Evolutionary conservation across 306 rosid genomes (phyloP).

Genomic region (Cicer cuneatum): DNA sequence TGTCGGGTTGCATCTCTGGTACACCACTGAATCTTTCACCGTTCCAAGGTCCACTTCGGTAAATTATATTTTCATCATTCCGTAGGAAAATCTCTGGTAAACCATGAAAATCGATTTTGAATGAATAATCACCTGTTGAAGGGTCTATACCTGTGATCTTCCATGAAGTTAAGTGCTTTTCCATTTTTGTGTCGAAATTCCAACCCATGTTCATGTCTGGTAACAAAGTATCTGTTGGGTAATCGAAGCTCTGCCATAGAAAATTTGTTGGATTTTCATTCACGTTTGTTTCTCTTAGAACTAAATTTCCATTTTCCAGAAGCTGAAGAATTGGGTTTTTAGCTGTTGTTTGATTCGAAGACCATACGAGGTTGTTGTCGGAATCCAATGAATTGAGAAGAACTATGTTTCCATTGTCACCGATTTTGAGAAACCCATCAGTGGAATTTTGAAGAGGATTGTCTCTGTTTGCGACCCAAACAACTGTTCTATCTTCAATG

Average conservation of each 20-base stretch:
- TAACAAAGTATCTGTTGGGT: conserved; percentile 67
- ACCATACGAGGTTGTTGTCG: conserved; percentile 49
- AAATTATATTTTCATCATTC: background rate
- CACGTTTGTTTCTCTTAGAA: conserved; percentile 49
- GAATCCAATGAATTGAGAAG: conserved; percentile 39
- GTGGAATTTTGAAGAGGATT: conserved; percentile 54
- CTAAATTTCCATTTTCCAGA: conserved; percentile 65
- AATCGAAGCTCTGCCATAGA: conserved; percentile 82
- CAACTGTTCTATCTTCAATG: conserved; percentile 37
- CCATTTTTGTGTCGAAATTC: conserved; percentile 50
- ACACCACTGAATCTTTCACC: conserved; percentile 75
- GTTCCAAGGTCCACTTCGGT: conserved; percentile 87
- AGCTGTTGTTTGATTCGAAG: conserved; percentile 45
- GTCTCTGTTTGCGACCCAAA: conserved; percentile 89
- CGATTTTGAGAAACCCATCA: conserved; percentile 48
- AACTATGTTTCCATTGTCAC: conserved; percentile 49
- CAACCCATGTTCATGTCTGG: conserved; percentile 79
- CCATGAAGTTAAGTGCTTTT: conserved; percentile 69
- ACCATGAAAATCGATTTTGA: conserved; percentile 57
- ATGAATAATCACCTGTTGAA: conserved; percentile 55
- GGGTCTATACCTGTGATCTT: conserved; percentile 53
- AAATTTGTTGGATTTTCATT: conserved; percentile 24
- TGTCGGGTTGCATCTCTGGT: conserved; percentile 61
- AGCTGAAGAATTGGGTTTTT: conserved; percentile 55
- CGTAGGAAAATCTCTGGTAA: conserved; percentile 62